Conservation (phyloP, 148 eudicot species). For the Hydrangea macrophylla region DNA sequence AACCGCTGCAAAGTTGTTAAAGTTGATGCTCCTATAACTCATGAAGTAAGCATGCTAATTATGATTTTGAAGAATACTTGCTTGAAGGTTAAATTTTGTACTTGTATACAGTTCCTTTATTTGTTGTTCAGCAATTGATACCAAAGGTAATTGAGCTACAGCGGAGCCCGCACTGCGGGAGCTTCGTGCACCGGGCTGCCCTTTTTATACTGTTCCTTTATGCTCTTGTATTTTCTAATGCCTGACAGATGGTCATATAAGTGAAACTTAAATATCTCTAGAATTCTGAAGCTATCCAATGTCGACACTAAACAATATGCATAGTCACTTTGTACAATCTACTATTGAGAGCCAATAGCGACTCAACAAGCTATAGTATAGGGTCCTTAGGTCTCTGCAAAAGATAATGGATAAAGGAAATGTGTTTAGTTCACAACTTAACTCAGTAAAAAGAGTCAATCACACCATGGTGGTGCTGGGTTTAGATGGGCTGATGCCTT, state of each 20-base stretch:
- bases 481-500: no score
- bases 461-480: no score
- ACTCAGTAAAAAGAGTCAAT: no score
- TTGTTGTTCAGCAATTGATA: no score
- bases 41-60: conserved; percentile 37
- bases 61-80: background rate
- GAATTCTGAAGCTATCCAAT: background rate
- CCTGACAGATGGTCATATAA: background rate
- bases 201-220: background rate
- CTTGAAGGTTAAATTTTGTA: background rate
- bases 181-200: no score
- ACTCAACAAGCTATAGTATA: no score
- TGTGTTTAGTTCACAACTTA: no score
- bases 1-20: conserved; percentile 36
- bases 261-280: background rate
- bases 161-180: no score
- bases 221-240: background rate
- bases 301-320: background rate
- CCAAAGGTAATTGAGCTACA: no score
- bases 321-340: background rate
- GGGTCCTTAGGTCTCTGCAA: no score
- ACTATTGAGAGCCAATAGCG: background rate
- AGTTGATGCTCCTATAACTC: conserved; percentile 42
- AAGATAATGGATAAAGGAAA: no score
- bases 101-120: background rate